Percentiles rank a stretch among this genome's conserved stretches.
Conservation (phyloP, 768 basidiomycete genomes). For the Clitopilus passeckerianus region DNA sequence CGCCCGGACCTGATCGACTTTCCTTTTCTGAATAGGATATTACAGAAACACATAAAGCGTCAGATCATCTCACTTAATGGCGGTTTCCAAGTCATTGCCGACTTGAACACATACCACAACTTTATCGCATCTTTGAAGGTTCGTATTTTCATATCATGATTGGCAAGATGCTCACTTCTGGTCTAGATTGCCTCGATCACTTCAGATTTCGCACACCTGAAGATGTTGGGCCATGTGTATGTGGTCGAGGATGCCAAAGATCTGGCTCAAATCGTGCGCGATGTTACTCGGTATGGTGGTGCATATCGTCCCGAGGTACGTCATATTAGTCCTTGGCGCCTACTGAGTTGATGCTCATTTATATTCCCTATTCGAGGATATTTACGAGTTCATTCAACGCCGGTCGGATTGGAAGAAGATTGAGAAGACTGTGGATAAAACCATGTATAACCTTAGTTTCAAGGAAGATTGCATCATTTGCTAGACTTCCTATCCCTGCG, state of each 20-base stretch:
- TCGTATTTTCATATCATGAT: conserved; percentile 1
- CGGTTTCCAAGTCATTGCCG: conserved; percentile 94
- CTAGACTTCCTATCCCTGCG: conserved; percentile 10
- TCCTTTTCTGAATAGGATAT: conserved; percentile 49
- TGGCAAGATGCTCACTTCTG: neutral
- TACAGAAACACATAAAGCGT: conserved; percentile 95
- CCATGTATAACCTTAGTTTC: conserved; percentile 91
- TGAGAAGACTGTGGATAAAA: conserved; percentile 92
- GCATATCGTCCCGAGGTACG: conserved; percentile 88
- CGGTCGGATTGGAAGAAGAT: conserved; percentile 99
- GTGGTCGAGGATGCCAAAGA: conserved; percentile 96
- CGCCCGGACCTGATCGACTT: neutral
- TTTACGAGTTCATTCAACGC: conserved; percentile 95
- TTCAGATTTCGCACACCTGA: conserved; percentile 88
- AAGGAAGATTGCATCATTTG: conserved; percentile 82
- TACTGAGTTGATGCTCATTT: neutral
- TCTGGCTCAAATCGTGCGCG: conserved; percentile 91
- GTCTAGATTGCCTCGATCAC: conserved; percentile 69
- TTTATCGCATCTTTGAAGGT: conserved; percentile 89
- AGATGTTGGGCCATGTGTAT: conserved; percentile 96
- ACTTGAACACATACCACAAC: conserved; percentile 88
- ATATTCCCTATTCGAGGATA: conserved; percentile 45
- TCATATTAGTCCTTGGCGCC: neutral
- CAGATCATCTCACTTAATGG: conserved; percentile 94
- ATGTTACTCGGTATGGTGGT: conserved; percentile 94